Conservation (phyloP, 768 basidiomycete genomes). For the Leccinum variicolor region DNA sequence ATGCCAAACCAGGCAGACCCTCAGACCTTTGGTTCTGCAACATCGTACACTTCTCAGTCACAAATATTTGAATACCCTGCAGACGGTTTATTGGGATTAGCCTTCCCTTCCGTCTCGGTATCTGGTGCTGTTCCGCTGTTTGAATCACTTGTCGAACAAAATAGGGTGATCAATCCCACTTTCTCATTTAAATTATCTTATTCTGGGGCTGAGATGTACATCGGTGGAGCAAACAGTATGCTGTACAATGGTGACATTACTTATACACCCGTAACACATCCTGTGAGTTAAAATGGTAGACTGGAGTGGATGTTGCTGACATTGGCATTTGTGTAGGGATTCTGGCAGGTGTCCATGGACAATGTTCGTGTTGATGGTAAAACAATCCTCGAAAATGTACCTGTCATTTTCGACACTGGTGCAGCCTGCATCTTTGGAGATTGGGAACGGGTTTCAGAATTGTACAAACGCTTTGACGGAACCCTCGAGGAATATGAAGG, state of each 20-base stretch:
- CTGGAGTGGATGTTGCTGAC: neutral
- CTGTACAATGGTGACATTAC: neutral
- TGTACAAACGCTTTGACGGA: too few species aligned
- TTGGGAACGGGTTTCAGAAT: too few species aligned
- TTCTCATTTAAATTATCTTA: neutral
- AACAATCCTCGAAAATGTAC: too few species aligned
- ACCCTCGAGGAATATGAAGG: too few species aligned
- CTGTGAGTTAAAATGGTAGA: neutral
- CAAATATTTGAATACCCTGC: neutral
- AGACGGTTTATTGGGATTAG: neutral
- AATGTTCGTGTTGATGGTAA: too few species aligned
- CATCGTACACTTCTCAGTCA: neutral
- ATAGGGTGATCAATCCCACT: neutral
- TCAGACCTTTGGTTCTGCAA: neutral
- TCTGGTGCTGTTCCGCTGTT: neutral
- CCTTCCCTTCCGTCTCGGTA: neutral
- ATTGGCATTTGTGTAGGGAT: too few species aligned
- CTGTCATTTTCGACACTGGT: too few species aligned
- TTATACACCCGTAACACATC: neutral
- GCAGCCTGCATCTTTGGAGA: too few species aligned
- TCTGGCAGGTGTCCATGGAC: too few species aligned
- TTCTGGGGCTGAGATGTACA: neutral
- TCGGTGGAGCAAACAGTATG: neutral
- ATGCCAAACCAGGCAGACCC: neutral
- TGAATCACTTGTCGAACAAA: neutral